Evolutionary conservation across 768 basidiomycete species (phyloP).

Genomic region (Tylopilus felleus): DNA sequence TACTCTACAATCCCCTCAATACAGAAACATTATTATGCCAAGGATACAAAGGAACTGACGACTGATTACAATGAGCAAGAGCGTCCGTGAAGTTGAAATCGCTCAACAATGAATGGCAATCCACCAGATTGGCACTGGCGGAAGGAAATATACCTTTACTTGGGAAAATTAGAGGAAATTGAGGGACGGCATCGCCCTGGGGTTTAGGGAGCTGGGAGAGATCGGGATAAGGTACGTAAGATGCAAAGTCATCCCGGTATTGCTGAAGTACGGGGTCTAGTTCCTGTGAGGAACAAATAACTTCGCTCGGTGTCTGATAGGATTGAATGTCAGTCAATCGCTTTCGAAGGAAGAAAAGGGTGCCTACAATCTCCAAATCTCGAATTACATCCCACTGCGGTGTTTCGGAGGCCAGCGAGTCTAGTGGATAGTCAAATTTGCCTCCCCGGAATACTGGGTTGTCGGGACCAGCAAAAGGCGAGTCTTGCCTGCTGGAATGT

Average conservation of each 20-base stretch:
- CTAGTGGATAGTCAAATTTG: conserved; percentile 11
- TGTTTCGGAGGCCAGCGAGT: conserved; percentile 21
- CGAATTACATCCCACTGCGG: conserved; percentile 23
- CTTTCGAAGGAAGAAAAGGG: not conserved
- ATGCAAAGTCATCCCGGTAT: not conserved
- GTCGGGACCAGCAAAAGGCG: conserved; percentile 7
- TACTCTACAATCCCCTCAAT: not conserved
- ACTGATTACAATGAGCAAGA: conserved; percentile 1
- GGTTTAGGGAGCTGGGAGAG: conserved; percentile 3
- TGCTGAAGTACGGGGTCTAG: not conserved
- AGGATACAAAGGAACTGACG: not conserved
- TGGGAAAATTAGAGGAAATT: not conserved
- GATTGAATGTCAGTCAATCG: conserved; percentile 1
- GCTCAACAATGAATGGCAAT: not conserved
- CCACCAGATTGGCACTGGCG: not conserved
- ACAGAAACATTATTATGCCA: not conserved
- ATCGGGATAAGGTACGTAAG: not conserved
- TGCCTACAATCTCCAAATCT: conserved; percentile 31
- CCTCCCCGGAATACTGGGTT: conserved; percentile 9
- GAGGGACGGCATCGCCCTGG: not conserved
- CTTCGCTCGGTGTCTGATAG: conserved; percentile 27
- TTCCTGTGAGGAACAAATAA: conserved; percentile 13
- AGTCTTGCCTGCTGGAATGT: not conserved
- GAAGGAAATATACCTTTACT: not conserved
- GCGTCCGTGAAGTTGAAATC: not conserved